Base-by-base conservation (phyloP, 306 rosid genomes). In the Comarum palustre region DNA sequence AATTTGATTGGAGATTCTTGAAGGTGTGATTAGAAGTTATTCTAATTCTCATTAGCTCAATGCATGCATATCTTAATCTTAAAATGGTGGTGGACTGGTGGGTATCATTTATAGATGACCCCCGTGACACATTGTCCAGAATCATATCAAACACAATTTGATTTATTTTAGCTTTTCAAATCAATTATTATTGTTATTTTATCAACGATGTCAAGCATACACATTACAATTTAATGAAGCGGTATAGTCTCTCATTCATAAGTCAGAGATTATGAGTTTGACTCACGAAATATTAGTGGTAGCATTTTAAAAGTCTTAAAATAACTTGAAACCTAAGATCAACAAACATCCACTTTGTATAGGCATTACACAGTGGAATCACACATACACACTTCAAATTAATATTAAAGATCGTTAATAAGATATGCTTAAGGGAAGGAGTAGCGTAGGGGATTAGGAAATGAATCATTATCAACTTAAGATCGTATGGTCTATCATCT, bases 71-170 rank as follows among this genome's bases (percentile, higher is more conserved):
- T 27, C 27, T 41, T 42, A 72, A 72, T 19, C 42, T 64, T n/a
- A 38, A 14, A 3, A 38, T 3, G 72, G 72, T 84, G 87, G 87
- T 24, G 31, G 41, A 7, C 6, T 13, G 71, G 72, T 84, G 87
- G 89, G 82, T 63, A 64, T 70, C 62, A 58, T 27, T 27, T 72
- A 17, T 19, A 57, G 75, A 58, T 69, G 82, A 76, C 82, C 78
- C 80, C 82, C 71, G 75, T 80, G 79, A 74, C 41, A 47, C 73
- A 68, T 82, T 80, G 79, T 72, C 75, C 66, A 80, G 90, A 81
- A 87, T 87, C 77, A 79, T 77, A 81, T 85, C 82, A 71, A 36
- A 2, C 68, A 16, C 68, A 74, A 80, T 16, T 82, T 75, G 55
- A 31, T 72, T 38, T 8, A 15, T 14, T 42, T 31, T 14, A 10